A percentile compares a stretch with the other conserved stretches of the same genome.
These are phyloP conservation scores for Plantago lanceolata DNA, from an alignment of 305 asterid species.

Conservation along the genomic window DNA sequence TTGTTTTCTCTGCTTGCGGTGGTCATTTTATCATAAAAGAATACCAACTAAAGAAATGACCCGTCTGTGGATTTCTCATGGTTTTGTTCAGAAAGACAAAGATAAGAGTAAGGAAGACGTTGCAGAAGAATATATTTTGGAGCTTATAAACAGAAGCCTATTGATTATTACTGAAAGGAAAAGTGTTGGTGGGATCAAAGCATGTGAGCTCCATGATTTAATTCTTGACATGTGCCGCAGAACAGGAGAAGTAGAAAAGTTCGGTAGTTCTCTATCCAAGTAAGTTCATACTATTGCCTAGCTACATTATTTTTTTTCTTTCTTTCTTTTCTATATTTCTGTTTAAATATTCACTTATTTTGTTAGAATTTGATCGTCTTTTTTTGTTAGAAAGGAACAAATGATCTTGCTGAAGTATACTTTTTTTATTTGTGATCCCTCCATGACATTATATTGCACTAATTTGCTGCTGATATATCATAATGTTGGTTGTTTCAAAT, in stretches of 20 bases:
- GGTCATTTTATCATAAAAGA: not conserved
- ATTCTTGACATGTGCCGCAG: not conserved
- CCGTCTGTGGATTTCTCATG: no score
- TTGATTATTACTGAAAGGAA: not conserved
- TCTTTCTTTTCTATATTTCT: no score
- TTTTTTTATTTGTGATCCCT: no score
- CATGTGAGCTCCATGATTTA: slow-evolving; percentile 26
- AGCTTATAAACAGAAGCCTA: not conserved
- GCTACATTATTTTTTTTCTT: no score
- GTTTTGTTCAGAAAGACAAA: not conserved
- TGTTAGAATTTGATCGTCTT: not conserved
- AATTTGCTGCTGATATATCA: no score
- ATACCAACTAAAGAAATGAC: not conserved
- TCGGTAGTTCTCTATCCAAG: no score
- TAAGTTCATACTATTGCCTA: not conserved
- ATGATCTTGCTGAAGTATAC: no score
- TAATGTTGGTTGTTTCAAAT: not conserved
- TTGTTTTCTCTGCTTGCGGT: slow-evolving; percentile 36
- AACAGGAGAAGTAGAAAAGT: not conserved
- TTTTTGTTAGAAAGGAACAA: no score
- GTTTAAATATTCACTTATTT: not conserved
- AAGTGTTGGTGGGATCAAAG: slow-evolving; percentile 18
- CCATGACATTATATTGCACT: no score
- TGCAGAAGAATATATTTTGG: not conserved
- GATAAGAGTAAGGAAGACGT: not conserved